Conservation (phyloP, 179 eudicot species). For the Patellifolia procumbens region DNA sequence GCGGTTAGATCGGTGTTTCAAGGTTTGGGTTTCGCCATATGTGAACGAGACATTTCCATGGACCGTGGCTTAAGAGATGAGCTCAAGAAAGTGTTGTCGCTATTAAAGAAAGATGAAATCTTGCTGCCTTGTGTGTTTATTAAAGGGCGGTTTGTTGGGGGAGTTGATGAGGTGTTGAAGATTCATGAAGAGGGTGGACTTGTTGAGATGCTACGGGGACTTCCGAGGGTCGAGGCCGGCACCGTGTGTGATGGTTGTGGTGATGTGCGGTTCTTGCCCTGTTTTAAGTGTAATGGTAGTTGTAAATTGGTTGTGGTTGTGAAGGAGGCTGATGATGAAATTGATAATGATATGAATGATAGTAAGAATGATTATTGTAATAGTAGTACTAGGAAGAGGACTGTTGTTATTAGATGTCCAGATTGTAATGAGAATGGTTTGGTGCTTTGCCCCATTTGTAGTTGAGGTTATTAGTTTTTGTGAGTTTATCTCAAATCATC, state of each 20-base stretch:
- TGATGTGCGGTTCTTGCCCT: slow-evolving; percentile 71
- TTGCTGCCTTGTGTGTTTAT: slow-evolving; percentile 59
- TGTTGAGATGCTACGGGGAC: slow-evolving; percentile 50
- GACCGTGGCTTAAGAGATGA: slow-evolving; percentile 73
- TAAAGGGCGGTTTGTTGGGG: slow-evolving; percentile 71
- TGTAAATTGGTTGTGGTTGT: slow-evolving; percentile 57
- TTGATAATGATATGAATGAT: not conserved
- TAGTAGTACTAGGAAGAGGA: slow-evolving; percentile 13
- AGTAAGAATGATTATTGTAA: not conserved
- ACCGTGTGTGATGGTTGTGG: slow-evolving; percentile 76
- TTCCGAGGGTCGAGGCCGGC: slow-evolving; percentile 46
- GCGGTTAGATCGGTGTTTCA: slow-evolving; percentile 53
- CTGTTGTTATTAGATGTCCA: slow-evolving; percentile 54
- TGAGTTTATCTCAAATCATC: not conserved
- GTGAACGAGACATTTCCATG: slow-evolving; percentile 88
- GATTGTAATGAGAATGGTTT: slow-evolving; percentile 94
- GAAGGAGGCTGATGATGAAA: slow-evolving; percentile 17
- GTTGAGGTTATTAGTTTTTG: slow-evolving; percentile 35
- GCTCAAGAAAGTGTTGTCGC: slow-evolving; percentile 39
- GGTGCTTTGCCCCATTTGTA: slow-evolving; percentile 77
- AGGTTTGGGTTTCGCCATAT: slow-evolving; percentile 40
- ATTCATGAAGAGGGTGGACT: slow-evolving; percentile 67
- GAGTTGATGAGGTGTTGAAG: slow-evolving; percentile 59
- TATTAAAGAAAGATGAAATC: slow-evolving; percentile 29
- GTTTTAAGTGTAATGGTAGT: slow-evolving; percentile 75